Conservation (phyloP, 331 rosid species). For the Quercus tomentella region DNA sequence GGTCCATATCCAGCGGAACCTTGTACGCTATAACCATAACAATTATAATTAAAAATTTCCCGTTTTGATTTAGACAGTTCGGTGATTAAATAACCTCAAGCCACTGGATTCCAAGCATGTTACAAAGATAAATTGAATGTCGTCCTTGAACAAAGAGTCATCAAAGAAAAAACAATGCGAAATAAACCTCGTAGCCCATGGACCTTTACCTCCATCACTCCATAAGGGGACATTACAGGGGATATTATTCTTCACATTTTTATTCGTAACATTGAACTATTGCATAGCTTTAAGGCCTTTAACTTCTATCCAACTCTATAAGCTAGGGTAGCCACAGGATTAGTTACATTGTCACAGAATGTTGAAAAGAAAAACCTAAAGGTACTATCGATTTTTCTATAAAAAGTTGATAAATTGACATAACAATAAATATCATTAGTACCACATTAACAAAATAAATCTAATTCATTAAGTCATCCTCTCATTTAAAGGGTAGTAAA, state of each 20-base stretch:
- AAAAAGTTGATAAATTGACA: too few relatives aligned
- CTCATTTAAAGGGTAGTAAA: too few relatives aligned
- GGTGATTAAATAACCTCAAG: not conserved
- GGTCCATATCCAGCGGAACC: not conserved
- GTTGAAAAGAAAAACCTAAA: too few relatives aligned
- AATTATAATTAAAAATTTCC: not conserved
- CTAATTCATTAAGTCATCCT: too few relatives aligned
- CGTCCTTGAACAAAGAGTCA: not conserved
- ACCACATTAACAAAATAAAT: too few relatives aligned
- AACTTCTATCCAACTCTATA: not conserved
- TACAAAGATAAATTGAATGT: not conserved
- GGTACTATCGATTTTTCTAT: too few relatives aligned
- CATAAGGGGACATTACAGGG: not conserved
- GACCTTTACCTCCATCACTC: not conserved
- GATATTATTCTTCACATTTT: too few relatives aligned
- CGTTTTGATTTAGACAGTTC: not conserved
- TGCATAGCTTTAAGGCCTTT: not conserved
- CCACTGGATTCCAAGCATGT: not conserved
- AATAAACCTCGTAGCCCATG: not conserved
- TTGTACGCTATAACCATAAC: not conserved
- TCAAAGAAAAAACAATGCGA: not conserved
- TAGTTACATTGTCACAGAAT: not conserved
- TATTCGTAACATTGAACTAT: not conserved
- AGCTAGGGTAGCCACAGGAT: not conserved
- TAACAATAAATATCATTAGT: too few relatives aligned